These are phyloP conservation scores for Hsuehochloa calcarea DNA, from an alignment of 176 grass and related monocot species.

Conservation along the genomic window DNA sequence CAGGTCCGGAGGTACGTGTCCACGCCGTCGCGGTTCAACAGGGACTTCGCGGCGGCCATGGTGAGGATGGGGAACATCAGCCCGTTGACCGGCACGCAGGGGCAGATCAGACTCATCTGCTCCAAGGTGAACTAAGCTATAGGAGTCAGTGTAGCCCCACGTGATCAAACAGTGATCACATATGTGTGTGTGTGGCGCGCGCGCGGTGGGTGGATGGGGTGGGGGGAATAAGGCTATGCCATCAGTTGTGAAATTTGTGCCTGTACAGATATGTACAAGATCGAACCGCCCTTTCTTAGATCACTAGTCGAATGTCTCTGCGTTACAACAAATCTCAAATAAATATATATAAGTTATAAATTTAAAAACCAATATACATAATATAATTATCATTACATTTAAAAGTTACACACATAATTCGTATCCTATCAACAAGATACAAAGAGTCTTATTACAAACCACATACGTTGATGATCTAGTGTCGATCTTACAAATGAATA, in stretches of 20 bases:
- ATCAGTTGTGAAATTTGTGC: background rate
- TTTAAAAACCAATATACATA: no score
- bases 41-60: slow-evolving; percentile 44
- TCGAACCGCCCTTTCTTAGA: background rate
- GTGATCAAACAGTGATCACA: background rate
- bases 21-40: slow-evolving; percentile 6
- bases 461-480: no score
- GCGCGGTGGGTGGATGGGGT: no score
- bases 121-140: slow-evolving; percentile 29
- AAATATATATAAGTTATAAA: no score
- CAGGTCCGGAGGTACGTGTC: slow-evolving; percentile 29
- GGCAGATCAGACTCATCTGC: slow-evolving; percentile 49
- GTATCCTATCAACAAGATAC: no score
- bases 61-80: slow-evolving; percentile 50
- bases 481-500: no score
- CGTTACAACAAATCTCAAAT: no score
- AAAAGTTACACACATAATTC: no score
- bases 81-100: slow-evolving; percentile 31
- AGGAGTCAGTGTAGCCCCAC: background rate
- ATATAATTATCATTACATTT: no score
- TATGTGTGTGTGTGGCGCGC: no score
- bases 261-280: background rate
- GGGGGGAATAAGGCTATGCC: background rate
- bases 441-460: no score
- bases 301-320: no score